Conservation (phyloP, 495 filamentous ascomycete species). For the Neurospora sp. region DNA sequence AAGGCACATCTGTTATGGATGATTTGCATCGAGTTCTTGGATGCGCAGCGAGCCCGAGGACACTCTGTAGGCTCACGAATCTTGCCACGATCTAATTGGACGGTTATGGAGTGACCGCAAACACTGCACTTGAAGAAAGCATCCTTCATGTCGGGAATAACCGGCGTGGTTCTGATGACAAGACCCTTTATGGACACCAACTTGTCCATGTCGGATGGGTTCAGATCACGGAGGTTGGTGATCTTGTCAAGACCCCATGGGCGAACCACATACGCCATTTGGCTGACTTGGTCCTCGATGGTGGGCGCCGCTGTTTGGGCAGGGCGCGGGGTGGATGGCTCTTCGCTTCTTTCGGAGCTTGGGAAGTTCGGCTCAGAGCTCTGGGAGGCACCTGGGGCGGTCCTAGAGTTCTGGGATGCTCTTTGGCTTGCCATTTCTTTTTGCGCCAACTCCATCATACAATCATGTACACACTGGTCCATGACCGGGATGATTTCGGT, state of each 20-base stretch:
- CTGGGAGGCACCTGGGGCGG: slow-evolving; percentile 30
- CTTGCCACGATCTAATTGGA: slow-evolving; percentile 88
- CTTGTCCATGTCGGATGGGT: slow-evolving; percentile 81
- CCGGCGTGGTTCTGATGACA: slow-evolving; percentile 88
- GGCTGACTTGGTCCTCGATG: slow-evolving; percentile 51
- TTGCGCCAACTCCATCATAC: slow-evolving; percentile 81
- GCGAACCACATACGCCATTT: slow-evolving; percentile 71
- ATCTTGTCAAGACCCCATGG: slow-evolving; percentile 81
- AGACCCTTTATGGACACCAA: slow-evolving; percentile 92
- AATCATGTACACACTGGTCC: slow-evolving; percentile 88
- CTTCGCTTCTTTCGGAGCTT: slow-evolving; percentile 58
- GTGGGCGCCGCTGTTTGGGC: slow-evolving; percentile 16
- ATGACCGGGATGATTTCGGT: slow-evolving; percentile 94
- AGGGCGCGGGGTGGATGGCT: slow-evolving; percentile 26
- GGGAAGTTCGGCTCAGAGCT: slow-evolving; percentile 64
- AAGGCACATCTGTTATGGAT: slow-evolving; percentile 93
- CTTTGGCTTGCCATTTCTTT: slow-evolving; percentile 67
- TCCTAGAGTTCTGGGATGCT: slow-evolving; percentile 8
- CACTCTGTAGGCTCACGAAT: slow-evolving; percentile 92
- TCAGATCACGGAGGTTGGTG: slow-evolving; percentile 90
- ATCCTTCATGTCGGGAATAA: slow-evolving; percentile 94
- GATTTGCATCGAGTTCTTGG: slow-evolving; percentile 94
- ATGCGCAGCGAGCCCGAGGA: slow-evolving; percentile 71
- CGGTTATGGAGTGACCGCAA: slow-evolving; percentile 82
- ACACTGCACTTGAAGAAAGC: slow-evolving; percentile 92